Conservation (phyloP, 768 basidiomycete genomes). For the Cantharellus anzutake region DNA sequence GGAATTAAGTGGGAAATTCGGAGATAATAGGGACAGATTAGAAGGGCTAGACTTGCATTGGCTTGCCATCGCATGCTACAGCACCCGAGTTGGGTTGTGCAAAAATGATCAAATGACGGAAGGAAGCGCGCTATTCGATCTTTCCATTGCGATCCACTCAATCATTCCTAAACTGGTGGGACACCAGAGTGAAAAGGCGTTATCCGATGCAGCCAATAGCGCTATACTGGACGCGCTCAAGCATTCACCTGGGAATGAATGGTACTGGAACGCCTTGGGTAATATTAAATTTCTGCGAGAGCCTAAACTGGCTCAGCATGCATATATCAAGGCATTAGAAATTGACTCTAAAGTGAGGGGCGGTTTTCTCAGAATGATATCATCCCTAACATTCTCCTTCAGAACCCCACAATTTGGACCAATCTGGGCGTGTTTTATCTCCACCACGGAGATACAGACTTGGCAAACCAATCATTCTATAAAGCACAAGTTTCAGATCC, state of each 20-base stretch:
- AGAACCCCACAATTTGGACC: slow-evolving; percentile 68
- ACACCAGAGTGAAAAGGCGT: slow-evolving; percentile 16
- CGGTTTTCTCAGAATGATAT: not conserved
- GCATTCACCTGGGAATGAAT: slow-evolving; percentile 47
- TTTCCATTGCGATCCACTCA: slow-evolving; percentile 39
- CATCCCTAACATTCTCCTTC: slow-evolving; percentile 1
- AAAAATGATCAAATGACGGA: slow-evolving; percentile 26
- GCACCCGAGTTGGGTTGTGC: slow-evolving; percentile 31
- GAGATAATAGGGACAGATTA: not conserved
- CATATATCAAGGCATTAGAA: slow-evolving; percentile 77
- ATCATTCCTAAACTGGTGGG: slow-evolving; percentile 23
- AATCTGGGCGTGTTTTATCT: slow-evolving; percentile 80
- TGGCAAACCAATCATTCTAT: slow-evolving; percentile 73
- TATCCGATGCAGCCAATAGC: slow-evolving; percentile 25
- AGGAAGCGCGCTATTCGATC: slow-evolving; percentile 49
- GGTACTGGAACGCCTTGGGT: slow-evolving; percentile 73
- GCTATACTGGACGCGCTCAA: slow-evolving; percentile 55
- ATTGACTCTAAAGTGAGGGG: slow-evolving; percentile 55
- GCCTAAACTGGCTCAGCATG: slow-evolving; percentile 69
- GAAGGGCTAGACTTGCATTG: slow-evolving; percentile 24
- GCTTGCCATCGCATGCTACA: slow-evolving; percentile 37
- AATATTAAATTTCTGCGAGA: slow-evolving; percentile 46
- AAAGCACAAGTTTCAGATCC: slow-evolving; percentile 85
- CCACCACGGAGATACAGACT: slow-evolving; percentile 52
- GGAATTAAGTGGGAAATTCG: not conserved